Percentiles rank a stretch among this genome's conserved stretches.
Conservation (phyloP, 257 asterid species). For the Salvia miltiorrhiza region DNA sequence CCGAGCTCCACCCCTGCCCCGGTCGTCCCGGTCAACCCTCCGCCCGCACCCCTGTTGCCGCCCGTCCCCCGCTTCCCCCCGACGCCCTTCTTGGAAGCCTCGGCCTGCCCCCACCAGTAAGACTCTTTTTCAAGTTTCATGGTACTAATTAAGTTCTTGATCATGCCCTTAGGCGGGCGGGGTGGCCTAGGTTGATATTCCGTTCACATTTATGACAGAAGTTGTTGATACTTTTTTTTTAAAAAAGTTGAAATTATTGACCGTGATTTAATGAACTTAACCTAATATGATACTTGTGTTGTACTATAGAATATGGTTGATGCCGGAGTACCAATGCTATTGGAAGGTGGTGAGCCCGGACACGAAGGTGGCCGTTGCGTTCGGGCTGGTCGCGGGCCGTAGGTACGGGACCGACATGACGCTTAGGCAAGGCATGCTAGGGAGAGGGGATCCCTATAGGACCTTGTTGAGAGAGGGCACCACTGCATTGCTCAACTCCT, state of each 20-base stretch:
- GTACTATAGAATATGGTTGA: constrained; percentile 76
- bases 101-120: constrained; percentile 85
- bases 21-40: constrained; percentile 29
- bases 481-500: constrained; percentile 85
- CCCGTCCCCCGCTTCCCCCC: constrained; percentile 41
- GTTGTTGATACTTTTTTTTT: too few relatives aligned
- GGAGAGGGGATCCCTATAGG: constrained; percentile 81
- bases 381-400: constrained; percentile 66
- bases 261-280: background rate
- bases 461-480: constrained; percentile 87
- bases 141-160: background rate
- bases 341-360: constrained; percentile 81
- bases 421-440: constrained; percentile 50
- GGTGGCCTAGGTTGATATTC: too few relatives aligned
- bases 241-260: too few relatives aligned
- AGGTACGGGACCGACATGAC: constrained; percentile 76
- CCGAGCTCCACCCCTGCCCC: constrained; percentile 30
- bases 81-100: constrained; percentile 50
- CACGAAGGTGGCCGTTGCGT: constrained; percentile 57
- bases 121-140: constrained; percentile 8
- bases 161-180: too few relatives aligned
- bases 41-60: constrained; percentile 29
- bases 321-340: constrained; percentile 74
- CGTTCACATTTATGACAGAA: too few relatives aligned
- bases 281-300: background rate